Conservation (phyloP, 495 filamentous ascomycete genomes). For the Bacidia gigantensis region DNA sequence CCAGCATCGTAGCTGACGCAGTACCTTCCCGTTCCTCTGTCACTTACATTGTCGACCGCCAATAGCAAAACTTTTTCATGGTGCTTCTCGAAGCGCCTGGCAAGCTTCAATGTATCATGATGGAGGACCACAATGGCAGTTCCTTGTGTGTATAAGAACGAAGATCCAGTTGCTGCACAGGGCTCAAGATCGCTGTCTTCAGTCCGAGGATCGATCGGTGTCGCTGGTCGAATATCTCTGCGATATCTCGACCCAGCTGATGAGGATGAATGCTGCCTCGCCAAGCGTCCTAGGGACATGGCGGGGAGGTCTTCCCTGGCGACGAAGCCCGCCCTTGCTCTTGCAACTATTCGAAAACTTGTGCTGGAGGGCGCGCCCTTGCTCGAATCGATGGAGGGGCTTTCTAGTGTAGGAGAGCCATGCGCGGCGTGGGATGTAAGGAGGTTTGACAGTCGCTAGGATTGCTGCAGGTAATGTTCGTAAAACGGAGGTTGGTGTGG, state of each 20-base stretch:
- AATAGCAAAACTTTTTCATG: slow-evolving; percentile 69
- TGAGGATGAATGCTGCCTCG: slow-evolving; percentile 49
- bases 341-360: not conserved
- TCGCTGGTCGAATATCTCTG: slow-evolving; percentile 30
- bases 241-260: slow-evolving; percentile 28
- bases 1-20: slow-evolving; percentile 89
- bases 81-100: slow-evolving; percentile 75
- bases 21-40: slow-evolving; percentile 66
- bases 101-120: slow-evolving; percentile 83
- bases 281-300: slow-evolving; percentile 36
- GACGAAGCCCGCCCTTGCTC: not conserved
- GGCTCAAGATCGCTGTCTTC: slow-evolving; percentile 55
- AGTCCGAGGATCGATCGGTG: slow-evolving; percentile 35
- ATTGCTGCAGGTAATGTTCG: not conserved
- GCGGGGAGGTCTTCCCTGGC: slow-evolving; percentile 14
- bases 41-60: slow-evolving; percentile 84
- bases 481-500: slow-evolving; percentile 2
- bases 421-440: slow-evolving; percentile 6
- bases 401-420: not conserved
- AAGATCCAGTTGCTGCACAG: slow-evolving; percentile 72
- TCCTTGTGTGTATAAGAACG: slow-evolving; percentile 77
- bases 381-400: not conserved
- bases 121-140: slow-evolving; percentile 66
- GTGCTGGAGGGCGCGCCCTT: not conserved
- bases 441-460: not conserved